Percentiles rank a stretch among this genome's conserved stretches.
Conservation (phyloP, 441 rosid genomes). For the Euphorbia celastroides region DNA sequence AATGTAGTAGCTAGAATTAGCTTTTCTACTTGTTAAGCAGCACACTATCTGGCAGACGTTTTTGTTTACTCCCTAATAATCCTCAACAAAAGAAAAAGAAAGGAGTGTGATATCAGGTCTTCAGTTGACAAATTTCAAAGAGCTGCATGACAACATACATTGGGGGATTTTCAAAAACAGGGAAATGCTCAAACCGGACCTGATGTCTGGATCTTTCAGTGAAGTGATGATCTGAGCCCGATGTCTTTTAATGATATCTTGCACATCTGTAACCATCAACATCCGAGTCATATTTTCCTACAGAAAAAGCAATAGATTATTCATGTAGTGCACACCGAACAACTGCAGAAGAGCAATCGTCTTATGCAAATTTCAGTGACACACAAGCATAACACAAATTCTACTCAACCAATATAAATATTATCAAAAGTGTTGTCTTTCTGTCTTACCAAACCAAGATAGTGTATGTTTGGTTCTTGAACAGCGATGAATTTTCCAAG, state of each 20-base stretch:
- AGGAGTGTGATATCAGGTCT: neutral
- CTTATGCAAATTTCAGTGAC: neutral
- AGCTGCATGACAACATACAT: neutral
- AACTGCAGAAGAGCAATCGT: constrained; percentile 8
- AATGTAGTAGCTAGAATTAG: neutral
- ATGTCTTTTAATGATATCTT: constrained; percentile 93
- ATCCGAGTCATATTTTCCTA: constrained; percentile 99
- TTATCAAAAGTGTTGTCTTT: constrained; percentile 12
- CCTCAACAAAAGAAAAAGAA: neutral
- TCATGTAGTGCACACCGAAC: constrained; percentile 6
- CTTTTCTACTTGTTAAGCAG: neutral
- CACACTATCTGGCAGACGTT: constrained; percentile 3
- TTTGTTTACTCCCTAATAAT: neutral
- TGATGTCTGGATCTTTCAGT: constrained; percentile 95
- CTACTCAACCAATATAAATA: constrained; percentile 13
- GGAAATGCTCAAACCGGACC: constrained; percentile 42
- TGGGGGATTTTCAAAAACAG: constrained; percentile 2
- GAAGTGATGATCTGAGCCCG: constrained; percentile 97
- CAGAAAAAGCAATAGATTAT: constrained; percentile 19
- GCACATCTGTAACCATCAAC: constrained; percentile 97
- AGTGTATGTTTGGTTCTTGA: constrained; percentile 97
- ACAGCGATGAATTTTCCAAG: constrained; percentile 97
- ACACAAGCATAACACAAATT: neutral
- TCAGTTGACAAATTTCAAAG: neutral
- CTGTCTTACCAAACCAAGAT: constrained; percentile 89